These are phyloP conservation scores for Daldinia concentrica DNA, from an alignment of 495 filamentous ascomycete genomes.

Conservation along the genomic window DNA sequence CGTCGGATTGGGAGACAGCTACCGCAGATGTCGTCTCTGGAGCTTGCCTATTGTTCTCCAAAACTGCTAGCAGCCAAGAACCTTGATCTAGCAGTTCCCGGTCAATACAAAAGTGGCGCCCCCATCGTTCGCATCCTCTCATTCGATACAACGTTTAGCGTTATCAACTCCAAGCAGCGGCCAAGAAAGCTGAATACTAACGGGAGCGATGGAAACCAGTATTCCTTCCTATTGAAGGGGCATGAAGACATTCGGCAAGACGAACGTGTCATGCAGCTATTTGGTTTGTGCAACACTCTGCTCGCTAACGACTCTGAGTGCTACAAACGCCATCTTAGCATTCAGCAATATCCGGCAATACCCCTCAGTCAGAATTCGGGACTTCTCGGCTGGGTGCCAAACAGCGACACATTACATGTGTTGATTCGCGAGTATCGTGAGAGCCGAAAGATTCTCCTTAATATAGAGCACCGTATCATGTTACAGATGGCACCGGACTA, in stretches of 20 bases:
- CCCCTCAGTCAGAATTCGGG: slow-evolving; percentile 96
- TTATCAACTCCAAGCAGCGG: slow-evolving; percentile 96
- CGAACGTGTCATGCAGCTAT: slow-evolving; percentile 98
- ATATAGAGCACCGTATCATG: slow-evolving; percentile 99
- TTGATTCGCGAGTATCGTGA: slow-evolving; percentile 97
- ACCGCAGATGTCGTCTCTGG: slow-evolving; percentile 88
- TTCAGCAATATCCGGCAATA: slow-evolving; percentile 93
- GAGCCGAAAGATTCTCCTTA: slow-evolving; percentile 93
- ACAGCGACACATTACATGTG: slow-evolving; percentile 95
- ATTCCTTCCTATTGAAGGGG: slow-evolving; percentile 91
- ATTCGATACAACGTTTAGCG: slow-evolving; percentile 87
- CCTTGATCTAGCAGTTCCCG: slow-evolving; percentile 90
- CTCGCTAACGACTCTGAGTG: slow-evolving; percentile 91
- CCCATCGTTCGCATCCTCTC: slow-evolving; percentile 85
- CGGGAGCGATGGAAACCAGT: slow-evolving; percentile 85
- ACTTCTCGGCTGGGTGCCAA: slow-evolving; percentile 95
- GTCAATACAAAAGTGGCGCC: slow-evolving; percentile 90
- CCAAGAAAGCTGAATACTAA: slow-evolving; percentile 87
- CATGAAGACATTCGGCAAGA: slow-evolving; percentile 99
- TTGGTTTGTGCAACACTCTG: slow-evolving; percentile 94
- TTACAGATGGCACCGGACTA: slow-evolving; percentile 99
- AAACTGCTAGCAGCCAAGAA: slow-evolving; percentile 83
- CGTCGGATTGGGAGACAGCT: slow-evolving; percentile 93
- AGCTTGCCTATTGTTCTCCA: slow-evolving; percentile 95
- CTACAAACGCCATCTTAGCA: slow-evolving; percentile 95